Percentiles rank a stretch among this genome's conserved stretches.
These are phyloP conservation scores for Rickenella mellea DNA, from an alignment of 768 basidiomycete genomes.

Conservation along the genomic window DNA sequence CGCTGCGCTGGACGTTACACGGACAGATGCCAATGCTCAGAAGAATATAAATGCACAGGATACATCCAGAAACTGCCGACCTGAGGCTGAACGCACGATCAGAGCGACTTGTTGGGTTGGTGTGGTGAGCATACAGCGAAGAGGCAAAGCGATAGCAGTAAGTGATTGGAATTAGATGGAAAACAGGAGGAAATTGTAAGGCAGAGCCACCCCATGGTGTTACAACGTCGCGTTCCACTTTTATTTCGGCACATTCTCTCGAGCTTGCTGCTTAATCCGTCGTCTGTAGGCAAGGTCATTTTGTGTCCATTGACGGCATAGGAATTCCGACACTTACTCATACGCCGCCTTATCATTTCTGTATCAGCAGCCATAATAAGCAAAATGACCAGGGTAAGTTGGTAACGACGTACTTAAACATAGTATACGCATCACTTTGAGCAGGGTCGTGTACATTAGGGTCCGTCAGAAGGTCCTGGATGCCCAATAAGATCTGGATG, in stretches of 20 bases:
- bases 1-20: too few species aligned
- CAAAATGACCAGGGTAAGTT: not conserved
- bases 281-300: conserved; percentile 34
- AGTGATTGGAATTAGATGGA: too few species aligned
- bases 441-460: conserved; percentile 97
- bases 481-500: conserved; percentile 80
- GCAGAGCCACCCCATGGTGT: too few species aligned
- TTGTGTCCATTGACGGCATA: not conserved
- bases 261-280: conserved; percentile 75
- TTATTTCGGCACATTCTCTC: conserved; percentile 85
- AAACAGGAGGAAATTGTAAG: too few species aligned
- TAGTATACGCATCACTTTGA: conserved; percentile 95
- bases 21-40: too few species aligned
- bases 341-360: conserved; percentile 94
- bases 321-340: conserved; percentile 48
- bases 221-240: too few species aligned
- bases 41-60: too few species aligned
- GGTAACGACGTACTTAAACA: conserved; percentile 80
- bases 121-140: too few species aligned
- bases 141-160: too few species aligned
- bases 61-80: too few species aligned
- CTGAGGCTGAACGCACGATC: too few species aligned
- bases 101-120: too few species aligned
- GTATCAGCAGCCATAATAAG: not conserved
- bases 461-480: conserved; percentile 91